Base-by-base conservation (phyloP, 2,329 filamentous ascomycete genomes). In the Aspergillus japonicus region DNA sequence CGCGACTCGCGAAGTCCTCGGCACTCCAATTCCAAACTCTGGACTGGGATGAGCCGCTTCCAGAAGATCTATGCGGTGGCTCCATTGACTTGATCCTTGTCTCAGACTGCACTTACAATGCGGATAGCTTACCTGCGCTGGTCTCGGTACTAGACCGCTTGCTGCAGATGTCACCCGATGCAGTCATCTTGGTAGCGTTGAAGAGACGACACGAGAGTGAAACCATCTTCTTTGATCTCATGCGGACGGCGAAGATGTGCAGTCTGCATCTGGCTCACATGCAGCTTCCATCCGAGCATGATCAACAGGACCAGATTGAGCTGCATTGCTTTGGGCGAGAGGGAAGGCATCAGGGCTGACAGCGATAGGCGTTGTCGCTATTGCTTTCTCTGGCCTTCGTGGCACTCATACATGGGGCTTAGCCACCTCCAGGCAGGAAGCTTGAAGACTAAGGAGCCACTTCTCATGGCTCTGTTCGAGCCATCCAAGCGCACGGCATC, bases 81-180 rank as follows among this genome's bases (percentile, higher is more conserved):
- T 67, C 67, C 11, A 80, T 85, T 66, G 84, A 89, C 70, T 68
- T 91, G 35, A 80, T 90, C 23, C 70, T 90, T 4, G 83, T 89
- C 1, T 86, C 87, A 2, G 89, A 91, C 71, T 91, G 89, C 73
- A 91, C 88, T 1, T 91, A 91, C 75, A 91, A 91, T 70, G 78
- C 83, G 16, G 87, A 89, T 66, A 88, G 85, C 60, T 82, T 88
- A 54, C 85, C 86, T 2, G 81, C 85, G 24, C 76, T 91, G 42
- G 87, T 90, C 7, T 74, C 75, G 29, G 87, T 86, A 1, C 74
- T 91, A 10, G 66, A 69, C 23, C 75, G 73, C 10, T 72, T 89
- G 52, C 73, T 81, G 47, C 68, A 72, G 19, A 70, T 70, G 31
- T 85, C 81, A 5, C 82, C 84, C 2, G 71, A 78, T 60, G 79